phyloP scores from a whole-genome alignment of 139 green algal species.

The Edaphochlamys debaryana region DNA sequence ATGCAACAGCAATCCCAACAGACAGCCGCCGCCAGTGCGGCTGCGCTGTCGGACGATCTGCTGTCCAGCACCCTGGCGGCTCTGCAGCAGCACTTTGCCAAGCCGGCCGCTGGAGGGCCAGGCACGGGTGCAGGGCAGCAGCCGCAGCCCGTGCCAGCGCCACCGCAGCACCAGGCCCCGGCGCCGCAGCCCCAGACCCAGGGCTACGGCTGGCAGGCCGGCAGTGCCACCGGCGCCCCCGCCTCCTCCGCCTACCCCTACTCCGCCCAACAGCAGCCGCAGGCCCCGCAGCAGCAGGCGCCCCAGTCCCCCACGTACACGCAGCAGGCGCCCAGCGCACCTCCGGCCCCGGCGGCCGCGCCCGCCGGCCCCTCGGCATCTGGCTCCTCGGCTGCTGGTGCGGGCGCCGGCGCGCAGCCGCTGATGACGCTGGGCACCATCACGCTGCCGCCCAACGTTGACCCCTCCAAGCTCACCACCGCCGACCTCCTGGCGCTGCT shows the following conservation, averaged over 20 bases:
- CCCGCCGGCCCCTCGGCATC: background rate
- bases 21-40: background rate
- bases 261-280: no score
- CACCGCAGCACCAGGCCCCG: background rate
- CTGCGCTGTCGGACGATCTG: constrained; percentile 17
- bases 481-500: constrained; percentile 17
- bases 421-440: constrained; percentile 36
- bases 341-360: background rate
- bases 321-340: no score
- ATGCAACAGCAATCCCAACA: constrained; percentile 5
- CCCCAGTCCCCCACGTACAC: no score
- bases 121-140: background rate
- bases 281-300: no score
- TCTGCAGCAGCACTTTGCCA: constrained; percentile 37
- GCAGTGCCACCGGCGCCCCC: background rate
- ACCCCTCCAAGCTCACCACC: constrained; percentile 19
- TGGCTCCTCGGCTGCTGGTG: background rate
- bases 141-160: background rate
- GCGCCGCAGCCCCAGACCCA: no score
- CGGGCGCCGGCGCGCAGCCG: background rate
- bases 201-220: background rate
- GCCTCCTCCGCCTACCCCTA: background rate
- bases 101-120: constrained; percentile 1
- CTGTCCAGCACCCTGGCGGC: constrained; percentile 31
- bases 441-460: constrained; percentile 31